phyloP scores from a whole-genome alignment of 805 yeast species.

The Yamadazyma sp. region DNA sequence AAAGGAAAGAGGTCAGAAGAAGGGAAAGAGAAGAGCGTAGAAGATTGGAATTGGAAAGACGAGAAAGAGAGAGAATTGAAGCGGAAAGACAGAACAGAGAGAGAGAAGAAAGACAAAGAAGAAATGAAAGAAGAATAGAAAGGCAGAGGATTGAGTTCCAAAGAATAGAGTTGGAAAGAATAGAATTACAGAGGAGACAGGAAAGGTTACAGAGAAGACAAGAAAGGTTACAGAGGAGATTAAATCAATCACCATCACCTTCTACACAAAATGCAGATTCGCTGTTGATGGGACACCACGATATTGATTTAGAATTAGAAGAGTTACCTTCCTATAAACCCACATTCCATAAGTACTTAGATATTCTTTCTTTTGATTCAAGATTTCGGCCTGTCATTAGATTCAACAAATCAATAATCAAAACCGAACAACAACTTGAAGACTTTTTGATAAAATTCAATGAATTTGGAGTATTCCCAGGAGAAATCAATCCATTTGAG shows the following conservation, averaged over 20 bases:
- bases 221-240: slow-evolving; percentile 1
- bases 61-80: slow-evolving; percentile 8
- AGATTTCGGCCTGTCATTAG: slow-evolving; percentile 24
- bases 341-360: slow-evolving; percentile 21
- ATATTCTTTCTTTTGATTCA: slow-evolving; percentile 26
- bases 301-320: slow-evolving; percentile 1
- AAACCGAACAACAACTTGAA: slow-evolving; percentile 9
- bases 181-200: too few species aligned
- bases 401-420: slow-evolving; percentile 18
- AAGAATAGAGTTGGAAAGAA: slow-evolving; percentile 2
- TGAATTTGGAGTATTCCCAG: slow-evolving; percentile 20
- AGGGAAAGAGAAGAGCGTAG: slow-evolving; percentile 4
- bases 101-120: slow-evolving; percentile 15
- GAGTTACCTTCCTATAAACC: slow-evolving; percentile 26
- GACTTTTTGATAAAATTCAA: slow-evolving; percentile 16
- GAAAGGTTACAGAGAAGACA: slow-evolving; percentile 1
- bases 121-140: slow-evolving; percentile 2
- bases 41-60: slow-evolving; percentile 2
- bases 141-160: not conserved
- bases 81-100: slow-evolving; percentile 5
- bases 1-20: slow-evolving; percentile 7
- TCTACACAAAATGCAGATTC: not conserved
- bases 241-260: too few species aligned
- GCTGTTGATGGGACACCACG: not conserved
- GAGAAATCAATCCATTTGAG: slow-evolving; percentile 19